Evolutionary conservation across 2,329 filamentous ascomycete genomes (phyloP).

Genomic region (Aquanectria penicillioides): DNA sequence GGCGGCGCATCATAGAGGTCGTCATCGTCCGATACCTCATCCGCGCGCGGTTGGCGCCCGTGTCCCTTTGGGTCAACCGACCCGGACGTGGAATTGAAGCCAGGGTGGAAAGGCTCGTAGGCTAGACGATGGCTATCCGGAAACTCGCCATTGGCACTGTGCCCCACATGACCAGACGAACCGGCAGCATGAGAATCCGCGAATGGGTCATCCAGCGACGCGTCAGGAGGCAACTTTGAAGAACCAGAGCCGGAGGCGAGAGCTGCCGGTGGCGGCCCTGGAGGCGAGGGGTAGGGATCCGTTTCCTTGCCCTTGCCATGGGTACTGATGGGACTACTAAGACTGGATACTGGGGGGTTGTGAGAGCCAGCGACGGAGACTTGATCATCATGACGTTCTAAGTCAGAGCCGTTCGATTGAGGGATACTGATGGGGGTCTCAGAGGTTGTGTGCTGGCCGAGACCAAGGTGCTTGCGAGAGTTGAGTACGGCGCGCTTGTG

Average conservation of each 20-base stretch:
- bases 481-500: slow-evolving; percentile 83
- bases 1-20: slow-evolving; percentile 53
- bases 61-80: slow-evolving; percentile 27
- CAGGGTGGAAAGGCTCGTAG: slow-evolving; percentile 52
- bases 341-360: slow-evolving; percentile 18
- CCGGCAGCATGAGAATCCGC: slow-evolving; percentile 41
- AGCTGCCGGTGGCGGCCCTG: slow-evolving; percentile 37
- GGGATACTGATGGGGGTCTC: slow-evolving; percentile 41
- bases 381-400: slow-evolving; percentile 24
- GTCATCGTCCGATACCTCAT: slow-evolving; percentile 48
- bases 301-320: slow-evolving; percentile 50
- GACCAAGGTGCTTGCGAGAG: slow-evolving; percentile 65
- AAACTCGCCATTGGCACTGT: slow-evolving; percentile 29
- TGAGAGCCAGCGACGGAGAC: slow-evolving; percentile 29
- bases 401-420: slow-evolving; percentile 44
- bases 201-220: slow-evolving; percentile 45
- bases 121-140: slow-evolving; percentile 40
- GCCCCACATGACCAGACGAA: slow-evolving; percentile 24
- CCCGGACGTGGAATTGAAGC: slow-evolving; percentile 40
- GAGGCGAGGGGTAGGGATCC: slow-evolving; percentile 39
- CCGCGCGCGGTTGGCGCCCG: slow-evolving; percentile 28
- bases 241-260: slow-evolving; percentile 38
- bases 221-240: slow-evolving; percentile 28
- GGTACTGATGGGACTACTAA: slow-evolving; percentile 24
- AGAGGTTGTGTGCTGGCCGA: slow-evolving; percentile 43